Evolutionary conservation across 495 filamentous ascomycete genomes (phyloP).

Genomic region (Penicillium nucicola): DNA sequence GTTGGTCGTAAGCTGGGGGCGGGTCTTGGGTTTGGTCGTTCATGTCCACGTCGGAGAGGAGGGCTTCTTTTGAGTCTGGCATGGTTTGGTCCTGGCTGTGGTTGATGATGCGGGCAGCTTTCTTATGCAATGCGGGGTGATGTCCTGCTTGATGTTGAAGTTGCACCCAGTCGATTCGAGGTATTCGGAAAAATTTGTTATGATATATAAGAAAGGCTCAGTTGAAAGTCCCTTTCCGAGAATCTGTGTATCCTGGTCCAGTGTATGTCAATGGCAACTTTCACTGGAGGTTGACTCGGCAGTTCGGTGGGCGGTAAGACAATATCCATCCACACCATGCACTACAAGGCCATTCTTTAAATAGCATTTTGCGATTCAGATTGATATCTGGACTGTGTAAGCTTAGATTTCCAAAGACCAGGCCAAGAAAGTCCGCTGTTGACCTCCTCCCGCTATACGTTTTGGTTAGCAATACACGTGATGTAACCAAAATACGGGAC

Average conservation of each 20-base stretch:
- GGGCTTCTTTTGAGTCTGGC: slow-evolving; percentile 32
- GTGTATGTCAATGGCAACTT: background rate
- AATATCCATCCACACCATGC: background rate
- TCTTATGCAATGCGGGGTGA: too few species aligned
- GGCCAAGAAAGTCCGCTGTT: too few species aligned
- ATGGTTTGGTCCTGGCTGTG: slow-evolving; percentile 18
- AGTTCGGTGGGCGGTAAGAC: slow-evolving; percentile 2
- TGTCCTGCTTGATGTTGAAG: background rate
- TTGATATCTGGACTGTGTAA: too few species aligned
- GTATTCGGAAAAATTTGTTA: background rate
- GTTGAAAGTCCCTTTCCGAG: background rate
- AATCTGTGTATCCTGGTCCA: background rate
- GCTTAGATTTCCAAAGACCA: too few species aligned
- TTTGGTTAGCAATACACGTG: slow-evolving; percentile 6
- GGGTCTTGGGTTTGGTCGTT: slow-evolving; percentile 23
- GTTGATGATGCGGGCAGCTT: background rate
- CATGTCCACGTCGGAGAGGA: slow-evolving; percentile 21
- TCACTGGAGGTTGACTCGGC: background rate
- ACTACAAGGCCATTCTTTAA: too few species aligned
- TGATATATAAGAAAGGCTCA: background rate
- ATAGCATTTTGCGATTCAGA: too few species aligned
- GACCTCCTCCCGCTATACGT: too few species aligned
- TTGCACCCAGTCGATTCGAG: background rate
- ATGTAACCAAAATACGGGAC: slow-evolving; percentile 1
- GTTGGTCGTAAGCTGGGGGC: slow-evolving; percentile 37